phyloP scores from a whole-genome alignment of 306 rosid species.

The Vachellia pachyceras region DNA sequence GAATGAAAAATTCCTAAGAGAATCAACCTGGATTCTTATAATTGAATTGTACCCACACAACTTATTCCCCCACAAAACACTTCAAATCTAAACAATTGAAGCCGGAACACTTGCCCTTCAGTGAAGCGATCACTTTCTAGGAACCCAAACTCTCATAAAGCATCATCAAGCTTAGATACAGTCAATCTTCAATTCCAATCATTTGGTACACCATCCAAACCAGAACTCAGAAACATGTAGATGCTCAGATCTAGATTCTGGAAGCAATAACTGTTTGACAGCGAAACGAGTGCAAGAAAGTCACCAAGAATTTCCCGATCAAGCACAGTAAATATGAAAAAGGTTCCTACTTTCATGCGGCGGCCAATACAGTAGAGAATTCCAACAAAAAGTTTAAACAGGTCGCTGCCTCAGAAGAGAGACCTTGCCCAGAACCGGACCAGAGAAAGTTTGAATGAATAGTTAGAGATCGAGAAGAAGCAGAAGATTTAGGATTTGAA shows the following conservation, averaged over 20 bases:
- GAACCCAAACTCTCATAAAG: conserved; percentile 27
- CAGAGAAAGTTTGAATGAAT: not conserved
- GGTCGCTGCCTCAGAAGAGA: not conserved
- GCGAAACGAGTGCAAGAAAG: not conserved
- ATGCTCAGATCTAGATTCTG: conserved; percentile 46
- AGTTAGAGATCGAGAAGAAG: not conserved
- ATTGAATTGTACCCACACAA: not conserved
- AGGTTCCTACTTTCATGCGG: conserved; percentile 14
- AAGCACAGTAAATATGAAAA: not conserved
- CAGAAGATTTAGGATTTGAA: not conserved
- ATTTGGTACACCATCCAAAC: not conserved
- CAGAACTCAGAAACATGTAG: conserved; percentile 7
- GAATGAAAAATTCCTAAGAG: conserved; percentile 2
- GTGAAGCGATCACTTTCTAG: not conserved
- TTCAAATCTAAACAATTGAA: not conserved
- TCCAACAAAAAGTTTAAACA: not conserved
- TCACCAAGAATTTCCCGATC: not conserved
- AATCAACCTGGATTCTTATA: conserved; percentile 14
- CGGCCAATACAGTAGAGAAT: not conserved
- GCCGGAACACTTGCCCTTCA: not conserved
- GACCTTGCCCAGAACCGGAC: not conserved
- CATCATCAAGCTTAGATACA: not conserved
- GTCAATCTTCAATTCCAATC: not conserved
- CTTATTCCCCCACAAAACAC: conserved; percentile 1
- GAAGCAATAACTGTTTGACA: not conserved